Base-by-base conservation (phyloP, 192 early-diverging fungal genomes). In the Entomortierella beljakovae region DNA sequence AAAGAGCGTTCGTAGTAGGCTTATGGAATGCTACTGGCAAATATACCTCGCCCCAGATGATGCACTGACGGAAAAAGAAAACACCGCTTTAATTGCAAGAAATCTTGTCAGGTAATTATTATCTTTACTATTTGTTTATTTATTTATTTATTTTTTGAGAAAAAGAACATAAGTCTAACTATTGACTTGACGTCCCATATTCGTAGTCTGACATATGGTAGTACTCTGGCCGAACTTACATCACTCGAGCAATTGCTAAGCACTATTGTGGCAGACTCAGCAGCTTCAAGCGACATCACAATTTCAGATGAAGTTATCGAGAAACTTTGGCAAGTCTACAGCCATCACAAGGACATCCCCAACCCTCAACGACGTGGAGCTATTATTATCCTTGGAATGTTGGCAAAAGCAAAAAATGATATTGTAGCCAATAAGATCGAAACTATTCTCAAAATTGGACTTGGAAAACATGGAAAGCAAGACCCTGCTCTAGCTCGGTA, bases 181-280 rank as follows among this genome's bases (percentile, higher is more conserved):
- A n/a, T n/a, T n/a, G n/a, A n/a, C n/a, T n/a, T n/a, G n/a, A 32
- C 34, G 26, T 13, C 25, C 13, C 37, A 38, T 38, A 46, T 63
- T 20, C 6, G 80, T 51, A 94, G 93, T 29, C 83, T 99, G 42
- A 95, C 96, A 4, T 90, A 90, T 80, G 89, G 89, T 54, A 90
- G 95, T 6, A 96, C 92, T 22, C 80, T 99, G 65, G 95, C 97
- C 0, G 96, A 99, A 80, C 83, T 97, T 31, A 99, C 95, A 0
- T 99, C 97, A 6, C 84, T 99, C 32, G 98, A 99, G 61, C 92
- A 97, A 80, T 83, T 99, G 6, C 74, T 99, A 32, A 90, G 89
- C 31, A 90, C 88, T 16, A 88, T 98, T 72, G 88, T 94, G 83
- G 55, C 76, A n/a, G 89, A 90, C 38, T 80, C 80, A 20, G 68